These are phyloP conservation scores for Moesziomyces sp. DNA, from an alignment of 1,284 basidiomycete genomes.

Conservation along the genomic window DNA sequence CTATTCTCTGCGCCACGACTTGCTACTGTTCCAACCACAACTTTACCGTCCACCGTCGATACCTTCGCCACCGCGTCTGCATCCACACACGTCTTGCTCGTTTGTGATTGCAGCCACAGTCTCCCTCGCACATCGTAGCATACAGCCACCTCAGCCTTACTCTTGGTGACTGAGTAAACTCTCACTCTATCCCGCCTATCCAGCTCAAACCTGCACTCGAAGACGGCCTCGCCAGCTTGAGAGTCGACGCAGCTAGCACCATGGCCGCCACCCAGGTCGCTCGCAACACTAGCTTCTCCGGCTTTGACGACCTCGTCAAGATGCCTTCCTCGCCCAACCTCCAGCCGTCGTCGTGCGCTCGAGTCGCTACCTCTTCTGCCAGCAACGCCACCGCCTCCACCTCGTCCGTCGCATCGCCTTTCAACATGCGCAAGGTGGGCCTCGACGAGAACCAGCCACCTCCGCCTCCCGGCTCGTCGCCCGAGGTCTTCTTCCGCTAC, in stretches of 20 bases:
- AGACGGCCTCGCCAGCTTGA: constrained; percentile 37
- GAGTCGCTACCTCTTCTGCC: constrained; percentile 18
- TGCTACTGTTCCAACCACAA: no score
- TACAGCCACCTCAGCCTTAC: no score
- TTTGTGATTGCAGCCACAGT: no score
- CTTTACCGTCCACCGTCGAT: no score
- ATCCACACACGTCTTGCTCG: no score
- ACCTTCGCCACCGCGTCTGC: no score
- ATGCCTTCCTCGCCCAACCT: constrained; percentile 42
- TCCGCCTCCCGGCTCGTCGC: constrained; percentile 49
- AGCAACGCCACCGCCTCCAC: not conserved
- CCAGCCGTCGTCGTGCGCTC: constrained; percentile 20
- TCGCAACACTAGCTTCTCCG: constrained; percentile 42
- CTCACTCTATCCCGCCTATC: not conserved
- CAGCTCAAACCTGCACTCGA: constrained; percentile 15
- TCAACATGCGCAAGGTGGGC: constrained; percentile 53
- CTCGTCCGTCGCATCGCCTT: constrained; percentile 11
- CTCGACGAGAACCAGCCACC: constrained; percentile 54
- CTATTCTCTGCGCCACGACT: no score
- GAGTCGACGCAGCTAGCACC: constrained; percentile 17
- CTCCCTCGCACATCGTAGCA: no score
- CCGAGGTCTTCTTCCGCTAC: constrained; percentile 58
- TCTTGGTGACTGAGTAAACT: no score
- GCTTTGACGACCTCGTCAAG: constrained; percentile 53
- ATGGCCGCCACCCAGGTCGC: constrained; percentile 53